Evolutionary conservation across 352 stramenopile species (phyloP).

Genomic region (Pythium inflatum): DNA sequence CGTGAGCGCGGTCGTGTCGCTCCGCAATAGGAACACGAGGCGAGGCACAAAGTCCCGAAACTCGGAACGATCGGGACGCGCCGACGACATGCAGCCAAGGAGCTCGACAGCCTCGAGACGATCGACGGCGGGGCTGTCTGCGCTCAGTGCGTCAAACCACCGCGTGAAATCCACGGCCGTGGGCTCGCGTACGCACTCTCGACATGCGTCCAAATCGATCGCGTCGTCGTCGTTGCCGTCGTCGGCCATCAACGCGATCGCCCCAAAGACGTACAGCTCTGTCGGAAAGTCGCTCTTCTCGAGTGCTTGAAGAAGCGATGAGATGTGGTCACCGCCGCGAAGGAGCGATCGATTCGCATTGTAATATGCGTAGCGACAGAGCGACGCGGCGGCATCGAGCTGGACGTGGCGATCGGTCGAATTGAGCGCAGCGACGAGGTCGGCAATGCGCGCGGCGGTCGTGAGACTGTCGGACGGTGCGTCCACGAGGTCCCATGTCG

Average conservation of each 20-base stretch:
- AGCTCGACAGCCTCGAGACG: not conserved
- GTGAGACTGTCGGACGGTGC: too few species aligned
- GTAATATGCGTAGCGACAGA: not conserved
- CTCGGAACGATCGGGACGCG: not conserved
- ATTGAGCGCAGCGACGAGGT: too few species aligned
- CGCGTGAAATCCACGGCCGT: not conserved
- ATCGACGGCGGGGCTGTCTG: not conserved
- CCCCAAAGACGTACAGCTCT: not conserved
- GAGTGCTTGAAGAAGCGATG: not conserved
- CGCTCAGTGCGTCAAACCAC: not conserved
- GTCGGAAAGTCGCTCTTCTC: not conserved
- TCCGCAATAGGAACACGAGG: not conserved
- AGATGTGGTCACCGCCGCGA: not conserved
- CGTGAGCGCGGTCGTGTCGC: not conserved
- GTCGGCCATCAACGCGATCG: not conserved
- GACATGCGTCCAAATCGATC: too few species aligned
- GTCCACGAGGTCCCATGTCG: too few species aligned
- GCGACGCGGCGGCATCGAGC: conserved; percentile 24
- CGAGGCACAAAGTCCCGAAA: not conserved
- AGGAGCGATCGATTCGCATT: not conserved
- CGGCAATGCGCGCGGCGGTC: too few species aligned
- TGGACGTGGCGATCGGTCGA: too few species aligned
- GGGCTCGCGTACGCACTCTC: not conserved
- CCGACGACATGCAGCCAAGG: not conserved
- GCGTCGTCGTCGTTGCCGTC: not conserved